Conservation (phyloP, 495 filamentous ascomycete genomes). For the Aspergillus diversus region DNA sequence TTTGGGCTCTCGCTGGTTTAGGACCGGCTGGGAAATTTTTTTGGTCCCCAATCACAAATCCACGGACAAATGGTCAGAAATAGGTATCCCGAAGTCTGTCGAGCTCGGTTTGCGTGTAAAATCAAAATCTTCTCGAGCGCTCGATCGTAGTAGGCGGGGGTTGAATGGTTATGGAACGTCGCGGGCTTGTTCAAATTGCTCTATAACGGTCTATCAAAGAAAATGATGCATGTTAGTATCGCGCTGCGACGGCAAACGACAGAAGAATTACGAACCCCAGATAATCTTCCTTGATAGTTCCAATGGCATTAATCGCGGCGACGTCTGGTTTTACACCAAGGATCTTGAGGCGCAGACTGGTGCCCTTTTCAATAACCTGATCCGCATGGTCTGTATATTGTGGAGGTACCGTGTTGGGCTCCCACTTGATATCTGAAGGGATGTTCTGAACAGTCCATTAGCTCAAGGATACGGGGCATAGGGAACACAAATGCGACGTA, state of each 20-base stretch:
- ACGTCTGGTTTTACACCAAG: slow-evolving; percentile 91
- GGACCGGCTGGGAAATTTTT: neutral
- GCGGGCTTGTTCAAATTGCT: slow-evolving; percentile 7
- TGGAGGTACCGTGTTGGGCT: slow-evolving; percentile 83
- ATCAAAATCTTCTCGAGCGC: neutral
- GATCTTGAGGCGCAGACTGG: slow-evolving; percentile 90
- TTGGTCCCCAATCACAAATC: neutral
- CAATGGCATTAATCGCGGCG: slow-evolving; percentile 92
- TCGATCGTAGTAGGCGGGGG: slow-evolving; percentile 13
- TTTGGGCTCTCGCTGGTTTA: neutral
- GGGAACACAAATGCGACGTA: slow-evolving; percentile 46
- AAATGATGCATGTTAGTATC: slow-evolving; percentile 15
- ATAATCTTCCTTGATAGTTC: slow-evolving; percentile 89
- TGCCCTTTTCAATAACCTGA: slow-evolving; percentile 90
- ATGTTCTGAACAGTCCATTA: slow-evolving; percentile 68
- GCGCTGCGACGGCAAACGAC: too few relatives aligned
- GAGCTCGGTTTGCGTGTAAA: slow-evolving; percentile 3
- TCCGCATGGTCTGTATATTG: slow-evolving; percentile 88
- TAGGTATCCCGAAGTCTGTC: slow-evolving; percentile 1
- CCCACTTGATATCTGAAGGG: slow-evolving; percentile 88
- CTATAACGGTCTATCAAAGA: slow-evolving; percentile 42
- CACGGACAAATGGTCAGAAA: neutral
- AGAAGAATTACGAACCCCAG: slow-evolving; percentile 47
- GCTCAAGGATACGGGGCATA: slow-evolving; percentile 10
- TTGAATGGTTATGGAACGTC: slow-evolving; percentile 15